Evolutionary conservation across 208 protist genomes (phyloP).

Genomic region (Angomonas ambiguus): DNA sequence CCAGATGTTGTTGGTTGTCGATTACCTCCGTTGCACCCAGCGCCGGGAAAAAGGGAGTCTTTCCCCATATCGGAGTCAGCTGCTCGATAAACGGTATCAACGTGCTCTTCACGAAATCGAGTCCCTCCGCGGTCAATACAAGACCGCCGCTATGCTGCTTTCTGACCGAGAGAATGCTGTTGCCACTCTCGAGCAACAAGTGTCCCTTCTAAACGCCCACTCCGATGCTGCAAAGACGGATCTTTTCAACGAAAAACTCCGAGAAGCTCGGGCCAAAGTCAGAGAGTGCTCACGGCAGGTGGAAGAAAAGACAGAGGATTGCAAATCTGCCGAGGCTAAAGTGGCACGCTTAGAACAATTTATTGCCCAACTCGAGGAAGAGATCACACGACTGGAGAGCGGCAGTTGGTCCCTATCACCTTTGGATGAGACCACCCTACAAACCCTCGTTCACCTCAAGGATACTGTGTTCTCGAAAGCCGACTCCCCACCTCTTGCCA

Average conservation of each 20-base stretch:
- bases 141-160: conserved; percentile 41
- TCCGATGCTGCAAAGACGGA: conserved; percentile 26
- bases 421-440: conserved; percentile 43
- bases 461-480: conserved; percentile 74
- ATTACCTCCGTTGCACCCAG: conserved; percentile 73
- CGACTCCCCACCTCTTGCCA: conserved; percentile 46
- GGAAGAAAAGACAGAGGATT: conserved; percentile 64
- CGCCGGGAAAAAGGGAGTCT: conserved; percentile 48
- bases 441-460: conserved; percentile 56
- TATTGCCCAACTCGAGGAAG: conserved; percentile 53
- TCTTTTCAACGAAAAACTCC: conserved; percentile 35
- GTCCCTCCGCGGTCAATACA: conserved; percentile 26
- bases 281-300: conserved; percentile 51
- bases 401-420: conserved; percentile 24
- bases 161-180: conserved; percentile 52
- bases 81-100: conserved; percentile 63
- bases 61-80: conserved; percentile 59
- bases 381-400: conserved; percentile 67
- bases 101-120: conserved; percentile 39
- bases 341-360: conserved; percentile 47
- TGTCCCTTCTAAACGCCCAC: conserved; percentile 34
- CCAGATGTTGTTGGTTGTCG: conserved; percentile 63
- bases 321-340: conserved; percentile 48
- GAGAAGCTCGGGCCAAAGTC: conserved; percentile 34
- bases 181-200: conserved; percentile 53